Conservation (phyloP, 768 basidiomycete species). For the Candolleomyces aberdarensis region DNA sequence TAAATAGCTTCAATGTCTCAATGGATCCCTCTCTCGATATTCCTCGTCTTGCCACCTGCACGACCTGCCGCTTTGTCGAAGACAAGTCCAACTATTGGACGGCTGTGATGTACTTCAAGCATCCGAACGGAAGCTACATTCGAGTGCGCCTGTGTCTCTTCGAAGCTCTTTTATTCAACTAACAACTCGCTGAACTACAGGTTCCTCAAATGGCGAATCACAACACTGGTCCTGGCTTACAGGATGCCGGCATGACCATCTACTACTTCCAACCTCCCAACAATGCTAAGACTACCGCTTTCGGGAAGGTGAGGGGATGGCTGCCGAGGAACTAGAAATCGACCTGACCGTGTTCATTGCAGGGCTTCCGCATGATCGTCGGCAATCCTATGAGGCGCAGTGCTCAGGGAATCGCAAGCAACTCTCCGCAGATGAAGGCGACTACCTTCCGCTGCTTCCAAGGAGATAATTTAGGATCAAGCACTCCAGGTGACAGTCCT, state of each 20-base stretch:
- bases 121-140: conserved; percentile 18
- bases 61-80: conserved; percentile 18
- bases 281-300: conserved; percentile 7
- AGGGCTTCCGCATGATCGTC: conserved; percentile 24
- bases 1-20: conserved; percentile 18
- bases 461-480: conserved; percentile 13
- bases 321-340: no score
- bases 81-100: conserved; percentile 23
- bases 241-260: conserved; percentile 11
- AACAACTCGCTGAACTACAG: neutral
- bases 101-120: conserved; percentile 20
- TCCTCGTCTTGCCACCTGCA: conserved; percentile 16
- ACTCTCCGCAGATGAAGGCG: conserved; percentile 11
- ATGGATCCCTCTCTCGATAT: conserved; percentile 17
- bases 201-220: conserved; percentile 9
- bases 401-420: conserved; percentile 7
- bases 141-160: conserved; percentile 6
- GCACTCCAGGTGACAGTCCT: conserved; percentile 14
- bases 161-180: neutral
- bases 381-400: conserved; percentile 15
- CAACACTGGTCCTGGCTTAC: conserved; percentile 6
- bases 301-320: conserved; percentile 3
- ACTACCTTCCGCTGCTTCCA: conserved; percentile 18
- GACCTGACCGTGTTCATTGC: neutral
- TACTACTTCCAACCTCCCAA: conserved; percentile 14